Percentiles rank a stretch among this genome's conserved stretches.
Conservation (phyloP, 2,329 filamentous ascomycete species). For the Talaromyces rugulosus region DNA sequence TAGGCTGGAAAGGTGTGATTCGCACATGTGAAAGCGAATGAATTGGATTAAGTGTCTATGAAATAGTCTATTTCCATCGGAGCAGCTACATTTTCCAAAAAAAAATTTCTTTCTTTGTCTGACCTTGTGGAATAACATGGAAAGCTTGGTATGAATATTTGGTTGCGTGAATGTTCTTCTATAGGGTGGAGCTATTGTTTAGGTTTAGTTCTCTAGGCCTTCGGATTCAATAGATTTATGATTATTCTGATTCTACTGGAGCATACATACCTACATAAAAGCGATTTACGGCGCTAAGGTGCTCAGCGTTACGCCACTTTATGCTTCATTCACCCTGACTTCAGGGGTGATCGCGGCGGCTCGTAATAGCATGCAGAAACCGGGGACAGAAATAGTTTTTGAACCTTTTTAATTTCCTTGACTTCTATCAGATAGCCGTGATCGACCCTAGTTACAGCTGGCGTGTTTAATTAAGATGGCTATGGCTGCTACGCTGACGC, state of each 20-base stretch:
- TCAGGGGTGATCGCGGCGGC: too few species aligned
- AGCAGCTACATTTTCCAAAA: neutral
- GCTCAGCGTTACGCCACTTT: too few species aligned
- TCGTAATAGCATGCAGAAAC: too few species aligned
- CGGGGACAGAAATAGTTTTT: too few species aligned
- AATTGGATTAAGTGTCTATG: conserved; percentile 1
- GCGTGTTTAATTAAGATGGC: too few species aligned
- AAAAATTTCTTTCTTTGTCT: neutral
- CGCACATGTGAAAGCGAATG: neutral
- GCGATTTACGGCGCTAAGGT: too few species aligned
- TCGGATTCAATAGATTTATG: neutral
- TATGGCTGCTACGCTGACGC: too few species aligned
- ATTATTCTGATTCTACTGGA: neutral
- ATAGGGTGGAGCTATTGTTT: neutral
- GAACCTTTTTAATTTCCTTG: too few species aligned
- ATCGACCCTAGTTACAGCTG: too few species aligned
- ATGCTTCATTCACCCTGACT: too few species aligned
- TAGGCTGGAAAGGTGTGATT: neutral
- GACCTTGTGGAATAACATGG: neutral
- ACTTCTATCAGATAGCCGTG: too few species aligned
- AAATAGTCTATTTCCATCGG: neutral
- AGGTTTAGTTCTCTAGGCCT: neutral
- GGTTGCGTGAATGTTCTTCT: neutral
- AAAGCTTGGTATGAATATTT: neutral
- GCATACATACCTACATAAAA: neutral